phyloP scores from a whole-genome alignment of 2,329 filamentous ascomycete species.

The Teratosphaeria viscida region DNA sequence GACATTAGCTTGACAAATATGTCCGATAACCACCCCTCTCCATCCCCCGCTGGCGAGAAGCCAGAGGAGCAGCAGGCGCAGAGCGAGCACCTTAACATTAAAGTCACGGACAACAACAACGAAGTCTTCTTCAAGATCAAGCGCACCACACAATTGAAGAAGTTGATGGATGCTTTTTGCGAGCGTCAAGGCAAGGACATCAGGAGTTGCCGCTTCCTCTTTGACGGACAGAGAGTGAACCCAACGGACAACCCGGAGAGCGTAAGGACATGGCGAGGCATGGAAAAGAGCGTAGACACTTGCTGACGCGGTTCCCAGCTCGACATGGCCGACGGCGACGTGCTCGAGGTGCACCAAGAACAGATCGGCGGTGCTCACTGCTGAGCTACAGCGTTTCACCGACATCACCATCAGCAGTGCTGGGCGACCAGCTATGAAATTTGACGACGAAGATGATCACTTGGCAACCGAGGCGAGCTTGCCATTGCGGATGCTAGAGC shows the following conservation, averaged over 20 bases:
- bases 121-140: slow-evolving; percentile 99
- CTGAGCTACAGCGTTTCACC: background rate
- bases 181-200: slow-evolving; percentile 86
- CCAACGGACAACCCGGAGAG: slow-evolving; percentile 81
- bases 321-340: slow-evolving; percentile 94
- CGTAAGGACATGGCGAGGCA: slow-evolving; percentile 47
- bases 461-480: background rate
- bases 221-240: slow-evolving; percentile 89
- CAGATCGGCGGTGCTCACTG: slow-evolving; percentile 59
- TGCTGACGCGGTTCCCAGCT: slow-evolving; percentile 47
- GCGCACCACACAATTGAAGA: slow-evolving; percentile 87
- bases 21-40: slow-evolving; percentile 32
- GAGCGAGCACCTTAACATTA: slow-evolving; percentile 91
- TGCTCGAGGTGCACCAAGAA: slow-evolving; percentile 94
- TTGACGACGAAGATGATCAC: background rate
- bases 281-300: background rate
- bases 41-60: slow-evolving; percentile 22
- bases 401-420: background rate
- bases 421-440: background rate
- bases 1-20: slow-evolving; percentile 29
- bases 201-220: slow-evolving; percentile 81
- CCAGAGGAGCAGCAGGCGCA: slow-evolving; percentile 36
- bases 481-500: background rate
- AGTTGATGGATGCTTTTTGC: slow-evolving; percentile 97
- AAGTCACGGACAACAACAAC: slow-evolving; percentile 98